Evolutionary conservation across 306 rosid species (phyloP), one percentile per base, ranked within the genome.

Genomic region (Herpetospermum pedunculosum): DNA sequence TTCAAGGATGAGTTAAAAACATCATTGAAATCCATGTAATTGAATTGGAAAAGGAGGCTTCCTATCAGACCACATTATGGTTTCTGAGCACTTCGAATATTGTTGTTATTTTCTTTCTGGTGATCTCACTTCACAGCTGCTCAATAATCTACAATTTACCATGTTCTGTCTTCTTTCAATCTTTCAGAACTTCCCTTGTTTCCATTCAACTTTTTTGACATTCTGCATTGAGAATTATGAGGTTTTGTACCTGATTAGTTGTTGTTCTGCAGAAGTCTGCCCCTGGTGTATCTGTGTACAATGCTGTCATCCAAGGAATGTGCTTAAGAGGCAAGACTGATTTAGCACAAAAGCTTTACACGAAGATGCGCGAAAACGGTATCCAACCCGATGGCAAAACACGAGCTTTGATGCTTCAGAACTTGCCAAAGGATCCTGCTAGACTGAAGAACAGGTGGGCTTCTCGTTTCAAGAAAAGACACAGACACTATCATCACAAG

Each of bases 251-350:
- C 26, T 54, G 12, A 38, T 26, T 26, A 14, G 15, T 14, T 58
- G 21, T 84, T 69, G 44, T 70, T 82, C 44, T 78, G 83, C 87
- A 84, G 94, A 70, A 52, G 68, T 75, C 48, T 49, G 78, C 48
- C 74, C 88, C 91, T 25, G 80, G 85, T 75, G 85, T 81, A 8
- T 76, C 92, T 26, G 85, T 94, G 7, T 94, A 88, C 77, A 89
- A 94, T 73, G 88, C 91, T 30, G 94, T 69, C 23, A 58, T 91
- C 75, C 98, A 94, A 78, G 97, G 94, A 81, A 73, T 89, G 95
- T 89, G 90, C 86, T 85, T 89, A 28, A 75, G 84, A 58, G 78
- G 92, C 63, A 86, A 88, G 77, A 77, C 64, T 25, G 81, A 88
- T 40, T 77, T 73, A 44, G 92, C 92, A 11, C 89, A 86, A 70